Conservation (phyloP, 768 basidiomycete species). For the Austroboletus eburneus region DNA sequence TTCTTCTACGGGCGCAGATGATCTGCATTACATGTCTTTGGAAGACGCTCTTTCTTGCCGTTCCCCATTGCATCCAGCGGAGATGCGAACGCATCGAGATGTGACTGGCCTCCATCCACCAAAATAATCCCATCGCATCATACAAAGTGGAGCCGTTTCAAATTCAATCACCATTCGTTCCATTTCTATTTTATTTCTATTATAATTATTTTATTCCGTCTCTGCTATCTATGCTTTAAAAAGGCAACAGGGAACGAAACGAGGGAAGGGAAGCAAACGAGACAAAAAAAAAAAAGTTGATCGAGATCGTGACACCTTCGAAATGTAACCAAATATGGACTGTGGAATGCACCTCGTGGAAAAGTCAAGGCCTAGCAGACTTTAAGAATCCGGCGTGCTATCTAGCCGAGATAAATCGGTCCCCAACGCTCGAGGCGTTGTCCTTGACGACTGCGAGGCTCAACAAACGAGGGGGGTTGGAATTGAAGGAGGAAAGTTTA, state of each 20-base stretch:
- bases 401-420: conserved; percentile 25
- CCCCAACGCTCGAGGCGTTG: neutral
- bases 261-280: neutral
- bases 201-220: neutral
- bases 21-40: too few species aligned
- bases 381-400: conserved; percentile 1
- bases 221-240: too few species aligned
- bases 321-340: conserved; percentile 25
- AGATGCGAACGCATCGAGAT: too few species aligned
- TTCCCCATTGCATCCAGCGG: too few species aligned
- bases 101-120: neutral
- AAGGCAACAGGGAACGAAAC: too few species aligned
- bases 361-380: conserved; percentile 18
- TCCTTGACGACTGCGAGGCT: neutral
- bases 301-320: neutral
- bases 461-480: too few species aligned
- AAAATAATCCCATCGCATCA: neutral
- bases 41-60: too few species aligned
- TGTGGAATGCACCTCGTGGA: conserved; percentile 24
- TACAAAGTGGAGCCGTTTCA: conserved; percentile 24
- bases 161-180: conserved; percentile 11
- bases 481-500: neutral
- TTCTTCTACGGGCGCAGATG: too few species aligned
- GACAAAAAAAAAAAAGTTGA: neutral
- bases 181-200: conserved; percentile 1